Conservation (phyloP, 257 asterid genomes). For the Solanum neorickii region DNA sequence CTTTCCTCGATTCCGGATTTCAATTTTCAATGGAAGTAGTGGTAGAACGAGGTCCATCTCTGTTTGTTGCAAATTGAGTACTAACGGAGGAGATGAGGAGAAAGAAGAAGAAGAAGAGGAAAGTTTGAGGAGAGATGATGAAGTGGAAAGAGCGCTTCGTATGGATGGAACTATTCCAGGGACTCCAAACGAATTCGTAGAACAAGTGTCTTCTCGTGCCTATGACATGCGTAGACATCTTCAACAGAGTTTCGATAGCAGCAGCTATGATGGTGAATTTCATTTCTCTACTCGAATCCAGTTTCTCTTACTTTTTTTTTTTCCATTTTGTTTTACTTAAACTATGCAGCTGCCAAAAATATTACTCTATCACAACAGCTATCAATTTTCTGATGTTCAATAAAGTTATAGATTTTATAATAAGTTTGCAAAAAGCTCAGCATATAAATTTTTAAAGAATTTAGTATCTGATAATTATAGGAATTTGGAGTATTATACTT, state of each 20-base stretch:
- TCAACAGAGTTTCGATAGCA: conserved; percentile 72
- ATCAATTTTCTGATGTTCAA: background rate
- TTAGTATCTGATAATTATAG: background rate
- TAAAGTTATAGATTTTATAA: background rate
- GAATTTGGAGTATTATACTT: background rate
- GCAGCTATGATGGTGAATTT: conserved; percentile 83
- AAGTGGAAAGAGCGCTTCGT: conserved; percentile 70
- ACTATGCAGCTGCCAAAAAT: background rate
- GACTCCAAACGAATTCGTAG: conserved; percentile 67
- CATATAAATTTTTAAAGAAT: background rate
- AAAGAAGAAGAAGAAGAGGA: conserved; percentile 23
- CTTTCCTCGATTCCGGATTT: conserved; percentile 1
- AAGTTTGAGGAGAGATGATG: conserved; percentile 49
- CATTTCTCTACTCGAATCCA: background rate
- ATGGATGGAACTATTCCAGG: conserved; percentile 87
- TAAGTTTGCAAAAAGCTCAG: background rate
- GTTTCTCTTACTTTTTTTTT: background rate
- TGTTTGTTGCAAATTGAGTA: conserved; percentile 14
- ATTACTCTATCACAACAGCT: background rate
- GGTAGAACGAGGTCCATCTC: background rate
- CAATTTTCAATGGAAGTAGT: conserved; percentile 2
- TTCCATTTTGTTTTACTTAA: background rate
- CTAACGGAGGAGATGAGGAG: conserved; percentile 9
- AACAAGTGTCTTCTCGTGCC: conserved; percentile 87
- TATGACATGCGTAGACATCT: conserved; percentile 89